These are phyloP conservation scores for Carex scoparia DNA, from an alignment of 176 grass and related monocot genomes.

Conservation along the genomic window DNA sequence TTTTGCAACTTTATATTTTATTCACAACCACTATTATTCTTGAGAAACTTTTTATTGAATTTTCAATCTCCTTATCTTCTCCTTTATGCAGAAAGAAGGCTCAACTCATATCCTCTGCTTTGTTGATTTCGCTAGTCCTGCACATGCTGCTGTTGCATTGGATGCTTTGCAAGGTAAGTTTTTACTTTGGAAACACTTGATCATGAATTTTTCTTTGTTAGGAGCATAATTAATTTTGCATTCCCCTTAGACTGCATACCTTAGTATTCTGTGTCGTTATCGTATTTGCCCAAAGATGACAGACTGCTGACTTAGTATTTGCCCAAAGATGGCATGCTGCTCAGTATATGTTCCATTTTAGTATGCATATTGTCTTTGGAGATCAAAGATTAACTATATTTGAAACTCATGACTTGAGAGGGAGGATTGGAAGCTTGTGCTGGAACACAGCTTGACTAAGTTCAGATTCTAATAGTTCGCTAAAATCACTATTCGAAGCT, in stretches of 20 bases:
- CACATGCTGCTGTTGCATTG: constrained; percentile 43
- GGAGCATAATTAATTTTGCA: background rate
- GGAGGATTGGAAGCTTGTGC: background rate
- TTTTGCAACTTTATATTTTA: background rate
- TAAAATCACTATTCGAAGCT: background rate
- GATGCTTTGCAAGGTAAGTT: constrained; percentile 55
- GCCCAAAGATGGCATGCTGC: background rate
- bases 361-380: background rate
- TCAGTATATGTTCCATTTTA: background rate
- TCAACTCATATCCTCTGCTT: constrained; percentile 72
- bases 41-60: constrained; percentile 1
- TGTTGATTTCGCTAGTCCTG: constrained; percentile 55
- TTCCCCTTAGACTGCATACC: background rate
- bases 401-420: background rate
- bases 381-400: background rate
- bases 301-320: background rate
- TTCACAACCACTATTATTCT: constrained; percentile 19
- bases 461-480: background rate
- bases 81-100: constrained; percentile 58
- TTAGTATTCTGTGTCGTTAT: background rate
- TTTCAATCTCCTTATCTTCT: constrained; percentile 11
- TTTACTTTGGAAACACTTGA: constrained; percentile 9
- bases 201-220: constrained; percentile 11
- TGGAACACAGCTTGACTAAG: background rate
- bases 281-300: background rate